These are phyloP conservation scores for Aspergillus biplanus DNA, from an alignment of 495 filamentous ascomycete genomes.

Conservation along the genomic window DNA sequence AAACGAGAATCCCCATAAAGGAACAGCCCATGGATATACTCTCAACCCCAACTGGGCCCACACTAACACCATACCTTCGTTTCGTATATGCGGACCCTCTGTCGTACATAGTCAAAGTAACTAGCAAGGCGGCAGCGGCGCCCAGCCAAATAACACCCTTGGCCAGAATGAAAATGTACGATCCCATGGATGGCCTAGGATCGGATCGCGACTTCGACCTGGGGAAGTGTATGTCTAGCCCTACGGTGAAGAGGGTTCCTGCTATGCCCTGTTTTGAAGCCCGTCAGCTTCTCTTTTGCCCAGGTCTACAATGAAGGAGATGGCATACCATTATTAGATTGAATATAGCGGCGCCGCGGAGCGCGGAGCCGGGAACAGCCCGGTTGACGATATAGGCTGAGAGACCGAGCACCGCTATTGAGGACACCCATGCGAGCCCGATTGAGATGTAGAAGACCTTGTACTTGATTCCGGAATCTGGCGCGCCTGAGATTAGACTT, in stretches of 20 bases:
- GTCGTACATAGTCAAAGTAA: background rate
- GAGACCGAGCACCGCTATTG: constrained; percentile 3
- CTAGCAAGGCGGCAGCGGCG: background rate
- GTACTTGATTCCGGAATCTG: constrained; percentile 4
- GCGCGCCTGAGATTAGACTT: background rate
- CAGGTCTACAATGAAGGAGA: background rate
- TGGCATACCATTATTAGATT: background rate
- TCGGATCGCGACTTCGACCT: constrained; percentile 3
- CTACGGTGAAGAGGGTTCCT: background rate
- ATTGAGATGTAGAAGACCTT: constrained; percentile 1
- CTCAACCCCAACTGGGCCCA: constrained; percentile 1
- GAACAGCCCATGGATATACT: constrained; percentile 2
- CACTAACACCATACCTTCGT: constrained; percentile 4
- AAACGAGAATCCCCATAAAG: constrained; percentile 2
- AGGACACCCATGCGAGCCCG: constrained; percentile 1
- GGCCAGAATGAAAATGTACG: constrained; percentile 6
- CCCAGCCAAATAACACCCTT: background rate
- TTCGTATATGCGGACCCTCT: constrained; percentile 4
- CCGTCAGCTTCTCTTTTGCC: background rate
- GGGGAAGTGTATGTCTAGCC: background rate
- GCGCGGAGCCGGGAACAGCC: background rate
- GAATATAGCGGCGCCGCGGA: background rate
- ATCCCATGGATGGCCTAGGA: background rate
- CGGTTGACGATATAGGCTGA: constrained; percentile 1
- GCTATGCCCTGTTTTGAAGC: background rate